phyloP scores from a whole-genome alignment of 2,329 filamentous ascomycete genomes.

The Beauveria scarabaeidicola region DNA sequence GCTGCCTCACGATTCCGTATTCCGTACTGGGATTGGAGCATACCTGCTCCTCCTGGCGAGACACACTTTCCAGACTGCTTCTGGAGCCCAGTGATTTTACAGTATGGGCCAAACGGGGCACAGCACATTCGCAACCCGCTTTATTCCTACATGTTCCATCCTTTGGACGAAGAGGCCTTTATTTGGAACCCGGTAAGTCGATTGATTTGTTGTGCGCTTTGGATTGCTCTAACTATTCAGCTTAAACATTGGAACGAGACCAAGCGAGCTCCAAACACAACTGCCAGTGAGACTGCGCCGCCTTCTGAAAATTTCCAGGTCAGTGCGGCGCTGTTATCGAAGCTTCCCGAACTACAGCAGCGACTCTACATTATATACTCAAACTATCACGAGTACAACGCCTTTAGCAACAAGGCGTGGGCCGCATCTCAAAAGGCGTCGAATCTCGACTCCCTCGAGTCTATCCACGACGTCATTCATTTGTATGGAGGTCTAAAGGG shows the following conservation, averaged over 20 bases:
- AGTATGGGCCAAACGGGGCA: slow-evolving; percentile 47
- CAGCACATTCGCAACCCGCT: slow-evolving; percentile 54
- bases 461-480: slow-evolving; percentile 56
- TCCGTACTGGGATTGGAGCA: slow-evolving; percentile 54
- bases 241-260: slow-evolving; percentile 53
- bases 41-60: slow-evolving; percentile 37
- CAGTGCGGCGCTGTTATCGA: slow-evolving; percentile 34
- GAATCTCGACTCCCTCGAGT: slow-evolving; percentile 56
- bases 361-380: slow-evolving; percentile 61
- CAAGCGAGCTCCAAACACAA: slow-evolving; percentile 42
- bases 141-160: slow-evolving; percentile 51
- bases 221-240: slow-evolving; percentile 23
- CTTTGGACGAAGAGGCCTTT: slow-evolving; percentile 50
- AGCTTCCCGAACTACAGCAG: slow-evolving; percentile 46
- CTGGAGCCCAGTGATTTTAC: slow-evolving; percentile 40
- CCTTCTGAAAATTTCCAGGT: slow-evolving; percentile 53
- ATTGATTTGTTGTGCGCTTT: neutral
- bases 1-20: slow-evolving; percentile 45
- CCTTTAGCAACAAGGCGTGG: slow-evolving; percentile 63
- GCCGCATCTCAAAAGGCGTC: slow-evolving; percentile 36
- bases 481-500: slow-evolving; percentile 50
- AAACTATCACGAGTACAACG: slow-evolving; percentile 57
- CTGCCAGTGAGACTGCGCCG: slow-evolving; percentile 20
- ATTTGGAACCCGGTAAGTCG: slow-evolving; percentile 49
- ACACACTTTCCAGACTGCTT: slow-evolving; percentile 37